Percentiles rank a stretch among this genome's conserved stretches.
Evolutionary conservation across 179 eudicot species (phyloP).

Genomic region (Beta macrorhiza): DNA sequence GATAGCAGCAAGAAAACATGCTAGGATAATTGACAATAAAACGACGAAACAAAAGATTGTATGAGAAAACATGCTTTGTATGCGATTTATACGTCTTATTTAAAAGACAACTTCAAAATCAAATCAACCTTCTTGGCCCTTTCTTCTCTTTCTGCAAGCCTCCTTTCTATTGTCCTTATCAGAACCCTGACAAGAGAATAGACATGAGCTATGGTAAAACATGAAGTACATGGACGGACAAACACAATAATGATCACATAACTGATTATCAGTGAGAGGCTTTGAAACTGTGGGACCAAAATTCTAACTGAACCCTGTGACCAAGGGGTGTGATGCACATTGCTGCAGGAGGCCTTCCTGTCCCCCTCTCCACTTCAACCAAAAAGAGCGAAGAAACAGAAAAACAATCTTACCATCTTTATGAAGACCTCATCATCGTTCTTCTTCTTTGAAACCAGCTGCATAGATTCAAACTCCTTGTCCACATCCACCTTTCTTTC

Average conservation of each 20-base stretch:
- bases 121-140: conserved; percentile 44
- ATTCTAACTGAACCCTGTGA: too few relatives aligned
- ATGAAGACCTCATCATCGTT: conserved; percentile 62
- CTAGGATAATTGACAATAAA: too few relatives aligned
- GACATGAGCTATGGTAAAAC: neutral
- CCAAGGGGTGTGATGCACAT: too few relatives aligned
- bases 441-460: conserved; percentile 70
- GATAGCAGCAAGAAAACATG: too few relatives aligned
- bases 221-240: neutral
- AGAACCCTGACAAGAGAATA: conserved; percentile 30
- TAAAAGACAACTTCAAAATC: neutral
- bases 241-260: neutral
- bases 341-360: neutral
- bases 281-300: neutral
- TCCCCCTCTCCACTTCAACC: neutral
- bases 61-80: too few relatives aligned
- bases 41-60: too few relatives aligned
- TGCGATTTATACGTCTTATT: neutral
- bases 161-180: conserved; percentile 49
- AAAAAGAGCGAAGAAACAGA: neutral
- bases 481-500: conserved; percentile 72
- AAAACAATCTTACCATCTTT: conserved; percentile 48
- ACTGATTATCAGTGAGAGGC: neutral
- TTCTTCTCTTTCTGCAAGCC: conserved; percentile 49
- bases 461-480: conserved; percentile 76